phyloP scores from a whole-genome alignment of 352 stramenopile species.

The Pythium periplocum region DNA sequence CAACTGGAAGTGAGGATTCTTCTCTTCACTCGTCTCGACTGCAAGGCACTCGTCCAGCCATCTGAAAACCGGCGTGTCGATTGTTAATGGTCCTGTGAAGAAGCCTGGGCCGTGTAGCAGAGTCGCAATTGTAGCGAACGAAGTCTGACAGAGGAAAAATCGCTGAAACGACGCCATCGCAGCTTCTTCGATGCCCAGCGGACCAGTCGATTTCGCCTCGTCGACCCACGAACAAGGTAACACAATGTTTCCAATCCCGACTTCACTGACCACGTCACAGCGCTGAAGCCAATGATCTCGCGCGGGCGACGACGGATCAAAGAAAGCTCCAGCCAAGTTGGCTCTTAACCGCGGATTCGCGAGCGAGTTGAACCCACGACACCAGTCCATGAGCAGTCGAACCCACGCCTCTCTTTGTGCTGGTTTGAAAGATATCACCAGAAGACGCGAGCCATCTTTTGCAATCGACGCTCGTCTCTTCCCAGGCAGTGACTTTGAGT shows the following conservation, averaged over 20 bases:
- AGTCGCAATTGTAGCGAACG: slow-evolving; percentile 22
- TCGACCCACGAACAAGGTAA: slow-evolving; percentile 53
- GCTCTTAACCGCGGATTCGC: slow-evolving; percentile 17
- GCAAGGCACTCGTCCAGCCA: slow-evolving; percentile 66
- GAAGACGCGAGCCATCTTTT: too few relatives aligned
- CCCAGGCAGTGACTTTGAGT: too few relatives aligned
- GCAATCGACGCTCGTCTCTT: too few relatives aligned
- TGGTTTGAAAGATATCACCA: slow-evolving; percentile 1
- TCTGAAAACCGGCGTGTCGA: slow-evolving; percentile 20
- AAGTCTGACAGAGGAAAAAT: slow-evolving; percentile 26
- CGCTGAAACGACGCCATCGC: slow-evolving; percentile 21
- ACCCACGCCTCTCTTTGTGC: slow-evolving; percentile 25
- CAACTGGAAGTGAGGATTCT: slow-evolving; percentile 31
- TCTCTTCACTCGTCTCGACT: slow-evolving; percentile 17
- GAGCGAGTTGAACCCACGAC: slow-evolving; percentile 33
- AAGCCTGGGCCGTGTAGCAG: slow-evolving; percentile 11
- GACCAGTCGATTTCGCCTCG: slow-evolving; percentile 20
- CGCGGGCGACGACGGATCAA: slow-evolving; percentile 16
- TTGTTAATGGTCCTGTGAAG: slow-evolving; percentile 9
- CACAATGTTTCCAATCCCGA: slow-evolving; percentile 15
- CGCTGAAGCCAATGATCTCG: slow-evolving; percentile 34
- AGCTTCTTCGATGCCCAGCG: slow-evolving; percentile 20
- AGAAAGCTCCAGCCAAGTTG: slow-evolving; percentile 27
- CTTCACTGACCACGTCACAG: slow-evolving; percentile 38
- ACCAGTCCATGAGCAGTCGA: slow-evolving; percentile 38